Base-by-base conservation (phyloP, 1,139 yeast species). In the Magnusiomyces suaveolens region DNA sequence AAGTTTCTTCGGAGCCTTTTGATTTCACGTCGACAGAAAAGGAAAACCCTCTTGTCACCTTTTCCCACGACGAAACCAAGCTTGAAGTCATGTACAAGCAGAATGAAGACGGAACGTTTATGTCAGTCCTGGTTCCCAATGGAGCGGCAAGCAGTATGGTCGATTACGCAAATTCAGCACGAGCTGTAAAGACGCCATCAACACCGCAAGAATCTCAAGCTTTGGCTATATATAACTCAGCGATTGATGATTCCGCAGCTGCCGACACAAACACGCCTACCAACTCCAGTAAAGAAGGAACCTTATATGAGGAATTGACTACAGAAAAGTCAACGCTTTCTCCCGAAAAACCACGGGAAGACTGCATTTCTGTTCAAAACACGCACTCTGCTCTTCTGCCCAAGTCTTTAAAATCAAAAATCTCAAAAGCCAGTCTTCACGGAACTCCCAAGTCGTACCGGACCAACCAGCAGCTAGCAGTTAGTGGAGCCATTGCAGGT, bases 41-140 rank as follows among this genome's bases (percentile, higher is more conserved):
- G 3, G 41, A 38, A 8, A 16, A 38, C 20, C 12, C 33, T 18
- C 46, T 32, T 23, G 29, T 51, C 3, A 25, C 39, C 10, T 48
- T 55, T 20, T 52, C 57, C 24, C 49, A 55, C 38, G 54, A 52
- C 26, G 46, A 55, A 23, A 51, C 54, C 32, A 54, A 55, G 39
- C 48, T 52, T 29, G 54, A 51, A 23, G 54, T 55, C 29, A 54
- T 55, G 29, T 55, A 55, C 21, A 54, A 52, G 12, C 57, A 55
- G 43, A 54, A 55, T 39, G 52, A 50, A 21, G 43, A 51, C 16
- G 57, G 57, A 16, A 33, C 46, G 1, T 53, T 43, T 29, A 41
- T 46, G 2, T 49, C 57, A 14, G 41, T 54, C 16, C 36, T 53
- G 49, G 56, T 55, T 18, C 54, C 57, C 24, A 25, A 41, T 20